phyloP scores from a whole-genome alignment of 345 rosid species.

The Toxicodendron radicans region DNA sequence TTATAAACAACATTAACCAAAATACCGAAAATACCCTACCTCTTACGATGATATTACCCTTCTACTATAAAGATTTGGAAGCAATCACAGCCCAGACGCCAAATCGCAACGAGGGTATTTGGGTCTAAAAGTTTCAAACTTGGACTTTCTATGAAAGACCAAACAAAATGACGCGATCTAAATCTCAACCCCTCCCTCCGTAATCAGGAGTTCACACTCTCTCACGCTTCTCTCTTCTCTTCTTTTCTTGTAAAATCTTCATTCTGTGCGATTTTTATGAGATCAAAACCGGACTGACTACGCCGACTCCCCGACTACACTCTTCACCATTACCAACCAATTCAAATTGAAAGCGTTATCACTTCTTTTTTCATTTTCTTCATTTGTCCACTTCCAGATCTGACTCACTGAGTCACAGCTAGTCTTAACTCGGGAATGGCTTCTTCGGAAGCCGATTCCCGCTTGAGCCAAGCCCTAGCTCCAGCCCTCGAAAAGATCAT shows the following conservation, averaged over 20 bases:
- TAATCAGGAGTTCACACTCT: background rate
- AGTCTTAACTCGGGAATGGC: conserved; percentile 83
- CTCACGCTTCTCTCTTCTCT: background rate
- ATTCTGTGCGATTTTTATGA: background rate
- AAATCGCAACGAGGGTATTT: conserved; percentile 24
- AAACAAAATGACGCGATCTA: conserved; percentile 38
- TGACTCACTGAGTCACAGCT: conserved; percentile 31
- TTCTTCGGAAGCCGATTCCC: conserved; percentile 99
- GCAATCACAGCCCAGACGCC: background rate
- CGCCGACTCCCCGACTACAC: conserved; percentile 16
- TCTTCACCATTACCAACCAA: conserved; percentile 6
- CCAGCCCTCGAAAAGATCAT: conserved; percentile 88
- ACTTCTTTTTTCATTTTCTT: background rate
- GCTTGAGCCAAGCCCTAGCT: conserved; percentile 63
- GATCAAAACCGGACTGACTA: background rate
- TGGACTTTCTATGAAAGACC: conserved; percentile 20
- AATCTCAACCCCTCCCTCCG: conserved; percentile 30
- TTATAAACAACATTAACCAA: background rate
- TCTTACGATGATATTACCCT: background rate
- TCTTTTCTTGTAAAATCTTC: background rate
- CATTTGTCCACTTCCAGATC: conserved; percentile 39
- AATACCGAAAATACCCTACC: background rate
- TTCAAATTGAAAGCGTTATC: background rate
- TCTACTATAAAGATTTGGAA: background rate
- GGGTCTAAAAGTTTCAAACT: conserved; percentile 15